Evolutionary conservation across 768 basidiomycete genomes (phyloP), one percentile per base, ranked within the genome.

Genomic region (Baorangia bicolor): DNA sequence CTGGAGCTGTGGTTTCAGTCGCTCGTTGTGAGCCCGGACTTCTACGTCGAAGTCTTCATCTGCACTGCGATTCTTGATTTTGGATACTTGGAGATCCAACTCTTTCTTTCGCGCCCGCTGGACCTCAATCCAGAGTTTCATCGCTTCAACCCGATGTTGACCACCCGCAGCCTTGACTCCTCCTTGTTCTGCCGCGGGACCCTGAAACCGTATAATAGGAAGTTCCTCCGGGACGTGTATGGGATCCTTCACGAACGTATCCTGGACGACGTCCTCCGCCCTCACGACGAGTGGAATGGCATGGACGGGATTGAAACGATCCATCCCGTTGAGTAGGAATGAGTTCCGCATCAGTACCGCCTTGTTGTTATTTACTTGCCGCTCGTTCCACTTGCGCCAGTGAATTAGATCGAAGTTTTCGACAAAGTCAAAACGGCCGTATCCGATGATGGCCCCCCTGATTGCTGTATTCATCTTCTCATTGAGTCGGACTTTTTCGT

Each of bases 321-420:
- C 49, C 49, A 50, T 41, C 6, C 49, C 49, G 33, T 50, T 50
- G 20, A 50, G 39, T 4, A 50, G 35, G 39, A 50, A 50, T 20
- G 49, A 50, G 16, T 50, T 41, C 20, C 39, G 39, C 49, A 50
- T 33, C 14, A 33, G 12, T 5, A 27, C 34, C 7, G 49, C 49
- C 39, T 50, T 50, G 12, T 14, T 13, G 21, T 20, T 3, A 23
- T 33, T 50, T 2, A 50, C 30, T 33, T 40, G 39, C 7, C 49
- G 39, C 14, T 40, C 38, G 21, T 50, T 50, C 49, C 49, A 50
- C 11, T 41, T 39, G 13, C 33, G 45, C 45, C 45, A 46, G 33
- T 16, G 45, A 16, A 46, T 46, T 34, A 34, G 45, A 5, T 16
- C 8, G 45, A n/a, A n/a, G 35, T 38, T 30, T 27, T 18, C 18